Percentiles rank a stretch among this genome's conserved stretches.
Evolutionary conservation across 805 yeast genomes (phyloP).

Genomic region (Blastobotrys chiropterorum): DNA sequence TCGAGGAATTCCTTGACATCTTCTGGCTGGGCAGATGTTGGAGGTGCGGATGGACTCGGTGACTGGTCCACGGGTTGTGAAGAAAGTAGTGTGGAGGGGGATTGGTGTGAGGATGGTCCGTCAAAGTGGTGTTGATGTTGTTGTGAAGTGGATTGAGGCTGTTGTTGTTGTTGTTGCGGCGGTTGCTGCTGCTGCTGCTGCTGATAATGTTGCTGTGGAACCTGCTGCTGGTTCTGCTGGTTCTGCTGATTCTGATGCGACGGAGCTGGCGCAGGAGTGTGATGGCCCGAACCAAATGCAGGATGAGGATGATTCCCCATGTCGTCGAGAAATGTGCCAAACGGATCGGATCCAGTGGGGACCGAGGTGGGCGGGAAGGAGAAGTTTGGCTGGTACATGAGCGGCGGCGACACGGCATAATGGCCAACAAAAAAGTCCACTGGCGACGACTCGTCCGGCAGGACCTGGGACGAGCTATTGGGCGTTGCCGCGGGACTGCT

Average conservation of each 20-base stretch:
- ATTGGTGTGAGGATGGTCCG: background rate
- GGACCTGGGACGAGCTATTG: conserved; percentile 14
- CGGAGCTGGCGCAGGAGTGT: background rate
- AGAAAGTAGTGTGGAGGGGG: too few relatives aligned
- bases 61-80: too few relatives aligned
- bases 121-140: background rate
- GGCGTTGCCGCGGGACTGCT: conserved; percentile 16
- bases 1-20: conserved; percentile 11
- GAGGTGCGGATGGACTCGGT: too few relatives aligned
- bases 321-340: background rate
- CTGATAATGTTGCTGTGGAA: conserved; percentile 4
- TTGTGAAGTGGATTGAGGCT: background rate
- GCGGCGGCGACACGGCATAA: conserved; percentile 8
- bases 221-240: background rate
- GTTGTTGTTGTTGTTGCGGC: conserved; percentile 3
- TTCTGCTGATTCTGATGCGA: background rate
- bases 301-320: background rate
- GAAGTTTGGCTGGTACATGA: background rate
- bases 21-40: background rate
- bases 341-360: background rate
- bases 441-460: conserved; percentile 16
- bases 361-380: background rate
- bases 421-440: conserved; percentile 21
- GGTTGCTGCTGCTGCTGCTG: background rate
- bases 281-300: background rate